Evolutionary conservation across 202 grass and related monocot species (phyloP), one percentile per base, ranked within the genome.

Genomic region (Alloteropsis angusta): DNA sequence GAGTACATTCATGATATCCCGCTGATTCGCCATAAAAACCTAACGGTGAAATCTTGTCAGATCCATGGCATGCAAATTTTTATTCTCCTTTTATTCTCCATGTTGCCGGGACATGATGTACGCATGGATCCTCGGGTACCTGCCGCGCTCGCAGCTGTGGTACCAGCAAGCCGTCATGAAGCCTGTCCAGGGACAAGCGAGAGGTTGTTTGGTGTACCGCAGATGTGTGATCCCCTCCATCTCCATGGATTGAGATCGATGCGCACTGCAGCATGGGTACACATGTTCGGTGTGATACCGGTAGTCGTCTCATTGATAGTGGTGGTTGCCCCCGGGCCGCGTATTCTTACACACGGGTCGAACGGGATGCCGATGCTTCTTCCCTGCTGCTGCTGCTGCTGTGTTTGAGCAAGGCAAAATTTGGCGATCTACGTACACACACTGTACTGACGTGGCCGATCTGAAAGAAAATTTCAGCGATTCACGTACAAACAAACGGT

Each of bases 11-110:
- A 50, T 37, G 71, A 77, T 46, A 11, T 23, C 57, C 71, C 50
- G 75, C 72, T 76, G 71, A 81, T 81, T 57, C 71, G 71, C 56
- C 58, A 42, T 52, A 58, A 50, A 64, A 63, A 2, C n/a, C 8
- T 12, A 15, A 77, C 15, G 55, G 44, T 52, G 60, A 54, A 63
- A 76, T 56, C 65, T 56, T 56, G 10, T 69, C 30, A 16, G n/a
- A 22, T 38, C 79, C 47, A 32, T 34, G 60, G 73, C 53, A 36
- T 28, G 23, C 68, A 26, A n/a, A n/a, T n/a, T n/a, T n/a, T n/a
- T n/a, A n/a, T n/a, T n/a, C n/a, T n/a, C n/a, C n/a, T n/a, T n/a
- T n/a, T 65, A 76, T 76, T 77, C 17, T 74, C 60, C 80, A 56
- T 68, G 52, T 50, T 34, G 70, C 76, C 38, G 71, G 47, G 21